phyloP scores from a whole-genome alignment of 2,329 filamentous ascomycete species.

The Aspergillus transmontanensis region DNA sequence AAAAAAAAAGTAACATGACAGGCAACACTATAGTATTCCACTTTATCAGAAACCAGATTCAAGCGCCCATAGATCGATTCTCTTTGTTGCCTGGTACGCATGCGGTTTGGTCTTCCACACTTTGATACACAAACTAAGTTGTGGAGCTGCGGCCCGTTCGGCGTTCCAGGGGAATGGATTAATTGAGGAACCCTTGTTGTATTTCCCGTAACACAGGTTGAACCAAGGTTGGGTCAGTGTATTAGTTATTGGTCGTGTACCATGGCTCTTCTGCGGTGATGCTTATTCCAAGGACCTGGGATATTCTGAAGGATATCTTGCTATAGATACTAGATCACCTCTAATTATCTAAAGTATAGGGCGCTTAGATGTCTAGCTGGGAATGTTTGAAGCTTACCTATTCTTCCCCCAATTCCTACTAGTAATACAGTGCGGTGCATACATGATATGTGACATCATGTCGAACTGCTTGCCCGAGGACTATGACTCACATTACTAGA shows the following conservation, averaged over 20 bases:
- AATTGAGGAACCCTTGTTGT: too few species aligned
- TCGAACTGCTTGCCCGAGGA: too few species aligned
- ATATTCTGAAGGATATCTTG: not conserved
- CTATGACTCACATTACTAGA: not conserved
- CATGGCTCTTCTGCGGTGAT: not conserved
- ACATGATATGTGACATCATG: too few species aligned
- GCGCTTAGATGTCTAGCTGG: too few species aligned
- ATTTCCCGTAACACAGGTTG: not conserved
- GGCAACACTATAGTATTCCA: not conserved
- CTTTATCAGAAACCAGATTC: not conserved
- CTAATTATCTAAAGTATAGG: too few species aligned
- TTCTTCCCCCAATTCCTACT: too few species aligned
- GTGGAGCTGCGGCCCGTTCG: slow-evolving; percentile 7
- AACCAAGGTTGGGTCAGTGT: not conserved
- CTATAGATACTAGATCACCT: too few species aligned
- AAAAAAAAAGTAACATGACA: not conserved
- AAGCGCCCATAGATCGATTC: not conserved
- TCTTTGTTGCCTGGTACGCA: not conserved
- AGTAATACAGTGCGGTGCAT: too few species aligned
- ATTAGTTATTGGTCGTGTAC: not conserved
- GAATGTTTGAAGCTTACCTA: too few species aligned
- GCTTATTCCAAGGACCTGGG: not conserved
- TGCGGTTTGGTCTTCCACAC: not conserved
- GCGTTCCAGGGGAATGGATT: not conserved
- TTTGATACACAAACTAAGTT: not conserved